Base-by-base conservation (phyloP, 768 basidiomycete genomes). In the Russula dissimulans region DNA sequence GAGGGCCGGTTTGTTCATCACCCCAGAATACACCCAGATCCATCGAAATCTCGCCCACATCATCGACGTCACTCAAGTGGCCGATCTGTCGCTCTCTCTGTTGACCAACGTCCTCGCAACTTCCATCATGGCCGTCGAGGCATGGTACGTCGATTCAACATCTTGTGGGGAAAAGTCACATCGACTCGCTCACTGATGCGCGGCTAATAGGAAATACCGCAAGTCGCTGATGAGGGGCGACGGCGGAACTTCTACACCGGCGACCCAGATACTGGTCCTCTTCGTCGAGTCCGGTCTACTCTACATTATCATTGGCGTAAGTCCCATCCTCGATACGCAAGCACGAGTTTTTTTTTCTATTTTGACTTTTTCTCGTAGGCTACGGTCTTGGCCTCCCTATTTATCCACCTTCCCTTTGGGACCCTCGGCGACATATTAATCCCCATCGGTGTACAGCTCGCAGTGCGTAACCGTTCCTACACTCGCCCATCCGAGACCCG, bases 251-350 rank as follows among this genome's bases (percentile, higher is more conserved):
- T 11, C 44, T 4, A 57, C 46, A 32, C n/a, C 2, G 14, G 58
- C 38, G 26, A 42, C 15, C 29, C 46, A 39, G 14, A 38, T 54
- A 26, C 12, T 59, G 26, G 18, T 1, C 11, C 46, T 59, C n/a
- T 29, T 59, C 9, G 14, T 59, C 29, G 58, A 59, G 38, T 59
- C 58, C 1, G 58, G 58, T 15, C 29, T 43, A n/a, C 39, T 59
- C 12, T 59, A 59, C 26, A 54, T 59, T 11, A 4, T 59, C 12
- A 48, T 59, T 5, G 31, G 45, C 11, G 58, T 59, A 44, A 54
- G 45, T 59, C 26, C 39, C 18, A 6, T 4, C 14, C 4, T 32
- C 29, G 11, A 11, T 36, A n/a, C 29, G n/a, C n/a, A 18, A 59
- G 15, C 17, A 11, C 15, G 18, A 7, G 18, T 8, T 1, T 29